Conservation (phyloP, 176 grass and related monocot species). For the Phoenix dactylifera region DNA sequence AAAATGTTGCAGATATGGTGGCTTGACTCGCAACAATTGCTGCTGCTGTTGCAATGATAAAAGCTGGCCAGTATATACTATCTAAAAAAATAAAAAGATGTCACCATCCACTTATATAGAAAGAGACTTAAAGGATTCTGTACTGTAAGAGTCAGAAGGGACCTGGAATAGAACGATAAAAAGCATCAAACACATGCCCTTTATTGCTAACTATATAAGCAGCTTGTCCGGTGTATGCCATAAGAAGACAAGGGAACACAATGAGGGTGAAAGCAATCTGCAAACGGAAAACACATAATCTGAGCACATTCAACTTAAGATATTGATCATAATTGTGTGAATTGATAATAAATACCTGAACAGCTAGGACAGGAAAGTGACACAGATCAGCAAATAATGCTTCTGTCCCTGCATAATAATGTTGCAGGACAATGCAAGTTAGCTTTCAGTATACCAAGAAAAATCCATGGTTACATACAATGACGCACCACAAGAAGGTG, state of each 20-base stretch:
- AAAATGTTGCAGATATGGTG: slow-evolving; percentile 96
- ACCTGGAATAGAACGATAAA: slow-evolving; percentile 99
- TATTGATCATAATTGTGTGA: not conserved
- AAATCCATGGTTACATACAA: too few species aligned
- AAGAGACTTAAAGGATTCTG: not conserved
- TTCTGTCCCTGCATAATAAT: slow-evolving; percentile 73
- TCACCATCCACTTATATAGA: slow-evolving; percentile 11
- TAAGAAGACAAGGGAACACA: slow-evolving; percentile 96
- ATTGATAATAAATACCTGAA: slow-evolving; percentile 53
- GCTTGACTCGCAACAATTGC: slow-evolving; percentile 91
- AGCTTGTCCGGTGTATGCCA: slow-evolving; percentile 92
- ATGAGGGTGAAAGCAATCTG: slow-evolving; percentile 91
- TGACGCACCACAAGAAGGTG: too few species aligned
- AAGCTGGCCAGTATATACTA: slow-evolving; percentile 86
- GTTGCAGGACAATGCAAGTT: slow-evolving; percentile 2
- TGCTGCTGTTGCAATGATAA: slow-evolving; percentile 83
- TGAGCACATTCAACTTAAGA: not conserved
- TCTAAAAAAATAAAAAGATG: slow-evolving; percentile 40
- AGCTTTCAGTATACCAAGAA: too few species aligned
- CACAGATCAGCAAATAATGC: slow-evolving; percentile 96
- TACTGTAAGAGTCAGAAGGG: slow-evolving; percentile 11
- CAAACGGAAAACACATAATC: slow-evolving; percentile 14
- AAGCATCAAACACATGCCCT: slow-evolving; percentile 60
- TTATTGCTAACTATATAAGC: slow-evolving; percentile 68
- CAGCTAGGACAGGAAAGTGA: slow-evolving; percentile 90